Evolutionary conservation across 345 rosid species (phyloP).

Genomic region (rapeseed (Brassica napus)): DNA sequence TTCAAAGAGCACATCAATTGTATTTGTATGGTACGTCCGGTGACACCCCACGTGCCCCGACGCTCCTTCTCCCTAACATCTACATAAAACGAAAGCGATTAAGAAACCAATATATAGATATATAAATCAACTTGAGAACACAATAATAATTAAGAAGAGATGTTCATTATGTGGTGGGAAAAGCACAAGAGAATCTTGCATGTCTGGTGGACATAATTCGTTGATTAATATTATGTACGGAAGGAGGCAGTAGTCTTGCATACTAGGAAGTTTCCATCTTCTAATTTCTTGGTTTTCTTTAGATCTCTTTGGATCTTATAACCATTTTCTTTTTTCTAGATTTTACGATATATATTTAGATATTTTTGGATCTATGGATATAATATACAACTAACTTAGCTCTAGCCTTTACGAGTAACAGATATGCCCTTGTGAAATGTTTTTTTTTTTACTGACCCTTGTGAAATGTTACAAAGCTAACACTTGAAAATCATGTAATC

Average conservation of each 20-base stretch:
- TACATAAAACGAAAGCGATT: slow-evolving; percentile 13
- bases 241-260: slow-evolving; percentile 15
- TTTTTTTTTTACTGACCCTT: neutral
- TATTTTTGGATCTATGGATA: neutral
- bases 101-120: neutral
- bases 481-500: neutral
- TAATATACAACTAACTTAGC: neutral
- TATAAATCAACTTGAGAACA: slow-evolving; percentile 4
- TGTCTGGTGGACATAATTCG: slow-evolving; percentile 37
- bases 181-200: slow-evolving; percentile 36
- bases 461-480: slow-evolving; percentile 8
- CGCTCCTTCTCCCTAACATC: slow-evolving; percentile 26
- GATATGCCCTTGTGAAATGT: slow-evolving; percentile 8
- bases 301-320: slow-evolving; percentile 15
- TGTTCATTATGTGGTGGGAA: slow-evolving; percentile 25
- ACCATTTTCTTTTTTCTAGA: slow-evolving; percentile 3
- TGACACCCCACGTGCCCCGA: slow-evolving; percentile 41
- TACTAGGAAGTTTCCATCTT: slow-evolving; percentile 34
- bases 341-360: slow-evolving; percentile 9
- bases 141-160: slow-evolving; percentile 1
- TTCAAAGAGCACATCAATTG: slow-evolving; percentile 25
- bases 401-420: neutral
- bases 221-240: slow-evolving; percentile 29
- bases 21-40: slow-evolving; percentile 39
- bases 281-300: slow-evolving; percentile 9